phyloP scores from a whole-genome alignment of 2,329 filamentous ascomycete species.

The Fusarium bulbicola region DNA sequence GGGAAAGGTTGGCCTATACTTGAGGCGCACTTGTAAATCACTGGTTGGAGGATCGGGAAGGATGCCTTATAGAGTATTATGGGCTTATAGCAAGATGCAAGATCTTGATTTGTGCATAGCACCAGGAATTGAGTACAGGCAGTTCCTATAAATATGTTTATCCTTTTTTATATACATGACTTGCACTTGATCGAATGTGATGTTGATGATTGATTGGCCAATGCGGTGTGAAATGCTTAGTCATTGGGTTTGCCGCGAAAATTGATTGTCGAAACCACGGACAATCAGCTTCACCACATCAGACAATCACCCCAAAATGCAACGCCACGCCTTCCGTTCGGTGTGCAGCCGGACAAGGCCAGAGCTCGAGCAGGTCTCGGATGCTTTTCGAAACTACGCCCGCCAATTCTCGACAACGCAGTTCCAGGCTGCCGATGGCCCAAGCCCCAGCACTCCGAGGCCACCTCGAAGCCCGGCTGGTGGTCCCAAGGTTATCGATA shows the following conservation, averaged over 20 bases:
- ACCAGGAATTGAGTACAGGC: constrained; percentile 32
- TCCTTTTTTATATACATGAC: neutral
- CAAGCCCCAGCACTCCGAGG: constrained; percentile 29
- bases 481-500: constrained; percentile 50
- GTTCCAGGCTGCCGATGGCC: constrained; percentile 44
- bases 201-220: constrained; percentile 32
- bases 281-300: constrained; percentile 27
- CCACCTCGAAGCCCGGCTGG: constrained; percentile 30
- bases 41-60: constrained; percentile 19
- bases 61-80: constrained; percentile 29
- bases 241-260: constrained; percentile 33
- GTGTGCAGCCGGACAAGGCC: constrained; percentile 48
- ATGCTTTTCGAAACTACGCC: constrained; percentile 46
- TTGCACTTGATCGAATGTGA: neutral
- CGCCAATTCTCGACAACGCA: constrained; percentile 53
- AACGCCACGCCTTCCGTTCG: constrained; percentile 51
- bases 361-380: constrained; percentile 45
- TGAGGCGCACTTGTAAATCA: constrained; percentile 35
- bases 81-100: constrained; percentile 29
- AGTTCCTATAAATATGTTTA: constrained; percentile 29
- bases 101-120: constrained; percentile 37
- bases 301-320: constrained; percentile 46
- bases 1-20: constrained; percentile 23
- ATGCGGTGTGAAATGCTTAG: constrained; percentile 33
- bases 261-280: constrained; percentile 28